These are phyloP conservation scores for Hortiboletus flavorubellus DNA, from an alignment of 768 basidiomycete species.

Conservation along the genomic window DNA sequence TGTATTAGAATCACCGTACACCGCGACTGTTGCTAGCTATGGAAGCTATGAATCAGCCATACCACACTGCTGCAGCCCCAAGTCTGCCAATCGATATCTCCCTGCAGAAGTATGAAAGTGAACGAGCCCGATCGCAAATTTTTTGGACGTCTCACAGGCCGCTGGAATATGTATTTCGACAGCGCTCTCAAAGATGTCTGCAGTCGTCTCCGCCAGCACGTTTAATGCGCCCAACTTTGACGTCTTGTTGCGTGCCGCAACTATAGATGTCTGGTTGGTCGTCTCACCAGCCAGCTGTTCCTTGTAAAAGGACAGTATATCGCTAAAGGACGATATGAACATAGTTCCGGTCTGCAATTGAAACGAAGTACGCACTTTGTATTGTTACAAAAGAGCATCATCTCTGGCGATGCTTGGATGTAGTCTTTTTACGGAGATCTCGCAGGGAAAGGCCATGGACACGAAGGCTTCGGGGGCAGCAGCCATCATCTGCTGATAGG, in stretches of 20 bases:
- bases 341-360: background rate
- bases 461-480: slow-evolving; percentile 32
- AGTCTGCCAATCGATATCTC: slow-evolving; percentile 17
- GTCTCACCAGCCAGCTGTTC: slow-evolving; percentile 34
- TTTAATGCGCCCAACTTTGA: slow-evolving; percentile 28
- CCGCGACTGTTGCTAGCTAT: background rate
- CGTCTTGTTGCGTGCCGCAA: slow-evolving; percentile 19
- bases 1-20: background rate
- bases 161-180: slow-evolving; percentile 15
- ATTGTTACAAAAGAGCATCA: slow-evolving; percentile 25
- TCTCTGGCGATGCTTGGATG: slow-evolving; percentile 35
- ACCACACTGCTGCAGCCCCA: background rate
- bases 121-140: slow-evolving; percentile 13
- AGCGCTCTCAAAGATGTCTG: slow-evolving; percentile 13
- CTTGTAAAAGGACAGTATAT: slow-evolving; percentile 37
- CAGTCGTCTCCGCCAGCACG: slow-evolving; percentile 22
- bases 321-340: slow-evolving; percentile 19
- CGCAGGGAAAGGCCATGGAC: slow-evolving; percentile 32
- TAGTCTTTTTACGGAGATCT: slow-evolving; percentile 29
- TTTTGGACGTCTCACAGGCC: slow-evolving; percentile 2
- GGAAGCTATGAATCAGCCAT: background rate
- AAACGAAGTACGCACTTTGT: slow-evolving; percentile 30
- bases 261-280: slow-evolving; percentile 31
- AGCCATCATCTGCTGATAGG: slow-evolving; percentile 19
- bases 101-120: slow-evolving; percentile 14